These are phyloP conservation scores for Eucalyptus marginata DNA, from an alignment of 345 rosid species.

Conservation along the genomic window DNA sequence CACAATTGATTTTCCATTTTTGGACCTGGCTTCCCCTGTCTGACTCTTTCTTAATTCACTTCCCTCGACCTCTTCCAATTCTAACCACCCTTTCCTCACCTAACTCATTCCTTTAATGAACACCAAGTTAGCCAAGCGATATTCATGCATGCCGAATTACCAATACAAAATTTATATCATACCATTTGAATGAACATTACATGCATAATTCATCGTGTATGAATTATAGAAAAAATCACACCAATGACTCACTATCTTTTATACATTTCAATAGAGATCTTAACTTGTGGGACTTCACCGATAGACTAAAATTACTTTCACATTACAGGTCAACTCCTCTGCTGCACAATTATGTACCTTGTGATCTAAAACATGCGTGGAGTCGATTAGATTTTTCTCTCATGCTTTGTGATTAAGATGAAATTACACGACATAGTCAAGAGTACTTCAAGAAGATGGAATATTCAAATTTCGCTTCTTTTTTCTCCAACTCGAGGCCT, in stretches of 20 bases:
- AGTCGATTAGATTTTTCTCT: not conserved
- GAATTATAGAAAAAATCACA: not conserved
- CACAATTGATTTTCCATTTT: not conserved
- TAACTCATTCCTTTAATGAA: not conserved
- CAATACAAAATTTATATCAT: not conserved
- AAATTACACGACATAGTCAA: not conserved
- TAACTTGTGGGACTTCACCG: not conserved
- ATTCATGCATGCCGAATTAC: not conserved
- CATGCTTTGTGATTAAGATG: not conserved
- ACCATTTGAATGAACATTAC: not conserved
- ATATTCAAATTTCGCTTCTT: not conserved
- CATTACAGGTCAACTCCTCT: not conserved
- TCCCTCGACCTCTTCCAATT: not conserved
- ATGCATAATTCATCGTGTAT: not conserved
- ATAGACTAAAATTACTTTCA: not conserved
- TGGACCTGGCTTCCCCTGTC: not conserved
- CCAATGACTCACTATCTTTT: rapidly evolving
- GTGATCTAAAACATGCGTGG: rapidly evolving
- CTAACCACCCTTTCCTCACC: not conserved
- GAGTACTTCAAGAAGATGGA: not conserved
- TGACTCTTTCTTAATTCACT: not conserved
- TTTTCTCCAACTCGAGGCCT: not conserved
- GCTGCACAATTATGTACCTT: too few relatives aligned
- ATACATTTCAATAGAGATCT: not conserved
- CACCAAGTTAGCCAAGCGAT: not conserved